Base-by-base conservation (phyloP, 2,329 filamentous ascomycete species). In the Harringtonia lauricola region DNA sequence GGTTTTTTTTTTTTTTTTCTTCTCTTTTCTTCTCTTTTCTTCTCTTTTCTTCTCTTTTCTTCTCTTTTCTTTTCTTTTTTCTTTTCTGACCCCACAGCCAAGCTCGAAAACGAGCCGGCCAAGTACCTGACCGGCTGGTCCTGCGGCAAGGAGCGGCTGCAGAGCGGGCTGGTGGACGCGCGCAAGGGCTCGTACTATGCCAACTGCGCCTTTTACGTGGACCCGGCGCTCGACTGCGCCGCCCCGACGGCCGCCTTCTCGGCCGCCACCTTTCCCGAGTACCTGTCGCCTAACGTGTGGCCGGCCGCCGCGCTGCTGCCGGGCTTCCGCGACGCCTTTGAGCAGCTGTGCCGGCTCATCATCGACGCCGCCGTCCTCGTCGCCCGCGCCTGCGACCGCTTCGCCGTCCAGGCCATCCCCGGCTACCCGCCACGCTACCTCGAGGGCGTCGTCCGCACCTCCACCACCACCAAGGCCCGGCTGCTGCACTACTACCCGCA, bases 241-340 rank as follows among this genome's bases (percentile, higher is more conserved):
- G 63, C 64, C 31, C 82, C 83, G 0, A 78, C 74, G 2, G 53
- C 63, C 15, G 67, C 70, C 38, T 79, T 80, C 61, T 72, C 71
- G 28, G 54, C 69, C 1, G 69, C 70, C 9, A 76, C 81, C 46
- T 86, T 95, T 55, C 80, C 87, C 3, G 89, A 95, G 62, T 95
- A 96, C 62, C 83, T 92, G 1, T 81, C 84, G 6, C 80, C 86
- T 1, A 96, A 95, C 59, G 72, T 95, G 45, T 98, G 92, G 92
- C 92, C 90, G 0, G 62, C 68, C 0, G 71, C 81, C 39, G 62
- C 67, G 4, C 67, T 76, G 1, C 70, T 96, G 2, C 85, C 87
- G 0, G 83, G 83, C 0, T 95, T 95, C 65, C 75, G 76, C 47
- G 62, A 68, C 31, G 78, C 79, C 1, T 76, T 94, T 48, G 81